These are phyloP conservation scores for Ascocoryne sarcoides DNA, from an alignment of 2,329 filamentous ascomycete genomes.

Conservation along the genomic window DNA sequence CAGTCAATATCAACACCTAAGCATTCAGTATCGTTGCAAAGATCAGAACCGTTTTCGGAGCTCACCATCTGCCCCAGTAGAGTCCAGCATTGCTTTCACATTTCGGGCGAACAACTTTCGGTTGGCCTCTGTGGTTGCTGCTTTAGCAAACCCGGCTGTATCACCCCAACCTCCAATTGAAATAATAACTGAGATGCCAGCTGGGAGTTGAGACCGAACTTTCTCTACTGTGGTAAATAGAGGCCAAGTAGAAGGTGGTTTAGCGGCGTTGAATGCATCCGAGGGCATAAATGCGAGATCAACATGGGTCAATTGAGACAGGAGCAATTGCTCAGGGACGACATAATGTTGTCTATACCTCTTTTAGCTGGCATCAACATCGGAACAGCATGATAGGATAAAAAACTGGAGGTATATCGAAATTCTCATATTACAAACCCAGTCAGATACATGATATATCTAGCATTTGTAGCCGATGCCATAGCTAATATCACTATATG, in stretches of 20 bases:
- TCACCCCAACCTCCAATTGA: slow-evolving; percentile 74
- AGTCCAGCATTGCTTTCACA: slow-evolving; percentile 51
- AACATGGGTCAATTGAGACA: slow-evolving; percentile 45
- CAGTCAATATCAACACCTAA: slow-evolving; percentile 37
- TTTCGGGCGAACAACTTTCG: slow-evolving; percentile 54
- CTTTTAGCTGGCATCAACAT: no score
- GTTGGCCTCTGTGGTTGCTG: slow-evolving; percentile 41
- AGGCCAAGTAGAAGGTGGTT: slow-evolving; percentile 33
- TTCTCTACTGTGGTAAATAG: slow-evolving; percentile 46
- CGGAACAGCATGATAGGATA: no score
- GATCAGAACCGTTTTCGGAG: no score
- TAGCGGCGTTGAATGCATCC: slow-evolving; percentile 39
- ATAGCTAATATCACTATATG: no score
- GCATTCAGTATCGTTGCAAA: no score
- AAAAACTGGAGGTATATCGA: no score
- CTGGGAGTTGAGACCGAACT: no score
- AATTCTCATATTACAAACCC: slow-evolving; percentile 12
- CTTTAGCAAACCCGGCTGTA: slow-evolving; percentile 51
- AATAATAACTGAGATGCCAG: no score
- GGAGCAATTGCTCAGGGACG: slow-evolving; percentile 19
- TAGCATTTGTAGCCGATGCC: no score
- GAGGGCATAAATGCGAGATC: slow-evolving; percentile 50
- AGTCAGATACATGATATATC: slow-evolving; percentile 24
- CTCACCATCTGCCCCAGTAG: slow-evolving; percentile 59
- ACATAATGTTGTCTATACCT: slow-evolving; percentile 29